phyloP scores from a whole-genome alignment of 306 rosid genomes.

The Canavalia gladiata region DNA sequence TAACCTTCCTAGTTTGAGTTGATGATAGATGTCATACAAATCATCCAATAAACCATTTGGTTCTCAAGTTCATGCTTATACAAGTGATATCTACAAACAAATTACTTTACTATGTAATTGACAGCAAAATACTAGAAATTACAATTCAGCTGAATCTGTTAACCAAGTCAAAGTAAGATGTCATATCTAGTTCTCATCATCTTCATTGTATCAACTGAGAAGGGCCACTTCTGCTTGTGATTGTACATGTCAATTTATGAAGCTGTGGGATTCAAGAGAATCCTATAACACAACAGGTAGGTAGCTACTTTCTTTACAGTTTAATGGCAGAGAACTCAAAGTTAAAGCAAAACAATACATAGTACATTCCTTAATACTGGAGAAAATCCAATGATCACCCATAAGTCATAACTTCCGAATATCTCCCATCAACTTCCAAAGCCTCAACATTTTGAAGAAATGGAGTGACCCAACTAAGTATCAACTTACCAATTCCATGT shows the following conservation, averaged over 20 bases:
- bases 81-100: not conserved
- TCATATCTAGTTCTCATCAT: too few relatives aligned
- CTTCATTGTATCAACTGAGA: too few relatives aligned
- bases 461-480: not conserved
- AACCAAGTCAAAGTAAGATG: not conserved
- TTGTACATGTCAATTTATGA: not conserved
- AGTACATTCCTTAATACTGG: not conserved
- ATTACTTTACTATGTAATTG: not conserved
- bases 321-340: conserved; percentile 1
- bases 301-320: not conserved
- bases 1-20: not conserved
- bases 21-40: not conserved
- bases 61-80: not conserved
- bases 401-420: not conserved
- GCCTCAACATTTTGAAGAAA: conserved; percentile 27
- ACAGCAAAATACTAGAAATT: not conserved
- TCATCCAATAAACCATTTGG: not conserved
- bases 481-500: conserved; percentile 15
- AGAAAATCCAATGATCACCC: conserved; percentile 27
- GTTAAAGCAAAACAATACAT: not conserved
- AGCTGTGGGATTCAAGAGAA: conserved; percentile 25
- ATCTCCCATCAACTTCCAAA: not conserved
- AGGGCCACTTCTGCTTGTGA: not conserved
- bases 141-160: not conserved
- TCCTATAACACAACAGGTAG: too few relatives aligned